Evolutionary conservation across 75 land plant genomes (phyloP), one percentile per base, ranked within the genome.

Genomic region (Picea glauca): DNA sequence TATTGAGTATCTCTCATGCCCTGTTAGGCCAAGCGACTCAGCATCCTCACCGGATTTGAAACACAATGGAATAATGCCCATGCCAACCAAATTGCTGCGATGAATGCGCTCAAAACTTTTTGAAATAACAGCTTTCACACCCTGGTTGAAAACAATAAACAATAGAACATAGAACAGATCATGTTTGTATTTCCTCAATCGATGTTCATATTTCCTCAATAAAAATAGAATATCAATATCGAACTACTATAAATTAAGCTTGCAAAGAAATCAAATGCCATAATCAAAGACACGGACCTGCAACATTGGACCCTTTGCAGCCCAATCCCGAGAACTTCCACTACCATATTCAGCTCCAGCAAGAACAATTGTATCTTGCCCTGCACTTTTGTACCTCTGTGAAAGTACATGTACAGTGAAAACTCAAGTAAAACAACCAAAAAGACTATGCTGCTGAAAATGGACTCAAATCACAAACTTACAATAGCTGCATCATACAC

Each of bases 291-390:
- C 56, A 58, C 83, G 74, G 63, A 94, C 98, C 93, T 82, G 88
- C 35, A 95, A 72, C 89, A 91, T 93, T 63, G 98, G 98, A 58
- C 98, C 96, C 90, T 95, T 93, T 18, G 98, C 98, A 81, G 95
- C 97, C 98, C 98, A 93, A 87, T 95, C 98, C 40, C 98, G 81
- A 77, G 98, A 95, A 76, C 98, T 95, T 79, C 98, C 98, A 88
- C 96, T 91, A 57, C 98, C 96, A 83, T 95, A 95, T 78, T 95
- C 98, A 50, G 96, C 95, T 80, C 98, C 98, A 58, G 96, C 98
- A 58, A 95, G 81, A 59, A 95, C 82, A 60, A 95, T 84, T 20
- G 92, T 93, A 43, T 88, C 92, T 12, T 78, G 77, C 43, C 98
- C 98, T 43, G 81, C 96, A 76, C 72, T 78, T 85, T 91, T 91